Evolutionary conservation across 2,329 filamentous ascomycete genomes (phyloP).

Genomic region (Clonostachys byssicola): DNA sequence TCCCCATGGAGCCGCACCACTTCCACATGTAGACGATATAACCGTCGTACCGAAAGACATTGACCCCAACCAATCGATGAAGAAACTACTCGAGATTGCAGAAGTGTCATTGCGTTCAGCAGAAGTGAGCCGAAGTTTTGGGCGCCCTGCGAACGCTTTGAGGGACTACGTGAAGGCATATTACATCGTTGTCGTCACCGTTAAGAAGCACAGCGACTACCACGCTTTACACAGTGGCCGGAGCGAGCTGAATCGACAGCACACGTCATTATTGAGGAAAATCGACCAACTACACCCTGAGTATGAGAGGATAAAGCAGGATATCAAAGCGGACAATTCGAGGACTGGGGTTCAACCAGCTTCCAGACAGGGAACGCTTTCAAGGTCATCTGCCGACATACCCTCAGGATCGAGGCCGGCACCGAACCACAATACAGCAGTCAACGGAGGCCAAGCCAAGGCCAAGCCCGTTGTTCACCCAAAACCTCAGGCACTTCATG

Average conservation of each 20-base stretch:
- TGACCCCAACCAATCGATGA: conserved; percentile 44
- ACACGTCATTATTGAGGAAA: conserved; percentile 43
- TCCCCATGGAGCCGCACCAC: conserved; percentile 20
- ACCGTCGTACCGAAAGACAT: conserved; percentile 39
- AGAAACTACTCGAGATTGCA: conserved; percentile 46
- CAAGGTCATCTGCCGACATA: neutral
- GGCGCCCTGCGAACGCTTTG: conserved; percentile 69
- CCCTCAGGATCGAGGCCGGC: neutral
- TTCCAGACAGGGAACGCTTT: neutral
- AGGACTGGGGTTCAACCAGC: conserved; percentile 53
- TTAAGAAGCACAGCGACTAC: conserved; percentile 75
- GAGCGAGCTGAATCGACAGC: conserved; percentile 39
- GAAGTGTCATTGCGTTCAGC: conserved; percentile 55
- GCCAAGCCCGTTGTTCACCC: conserved; percentile 51
- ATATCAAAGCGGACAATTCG: conserved; percentile 60
- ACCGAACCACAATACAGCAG: neutral
- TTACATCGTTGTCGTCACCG: conserved; percentile 70
- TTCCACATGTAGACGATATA: conserved; percentile 52
- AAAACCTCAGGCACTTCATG: conserved; percentile 64
- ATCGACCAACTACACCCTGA: conserved; percentile 40
- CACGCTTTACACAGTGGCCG: conserved; percentile 55
- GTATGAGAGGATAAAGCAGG: conserved; percentile 54
- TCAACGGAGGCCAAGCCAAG: conserved; percentile 13
- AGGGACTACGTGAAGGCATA: conserved; percentile 81
- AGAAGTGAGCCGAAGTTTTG: conserved; percentile 57